Evolutionary conservation across 345 rosid species (phyloP), one percentile per base, ranked within the genome.

Genomic region (Sisymbrium altissimum): DNA sequence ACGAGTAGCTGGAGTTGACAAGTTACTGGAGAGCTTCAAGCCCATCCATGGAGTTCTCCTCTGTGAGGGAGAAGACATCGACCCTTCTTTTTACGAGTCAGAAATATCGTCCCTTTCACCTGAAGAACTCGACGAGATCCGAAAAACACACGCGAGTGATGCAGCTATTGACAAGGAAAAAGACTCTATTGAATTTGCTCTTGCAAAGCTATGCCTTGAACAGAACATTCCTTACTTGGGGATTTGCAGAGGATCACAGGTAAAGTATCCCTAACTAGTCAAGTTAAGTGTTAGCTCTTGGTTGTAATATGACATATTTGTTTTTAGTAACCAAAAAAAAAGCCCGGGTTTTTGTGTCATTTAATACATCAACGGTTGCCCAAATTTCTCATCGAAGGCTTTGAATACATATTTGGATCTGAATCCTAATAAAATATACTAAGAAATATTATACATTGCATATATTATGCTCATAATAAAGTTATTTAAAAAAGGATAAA

Each of bases 11-110:
- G 97, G 98, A 4, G 86, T 92, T 53, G 88, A 90, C 73, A 81
- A 79, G 87, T 72, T 92, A 44, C 46, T 92, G 1, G 88, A 88
- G 18, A 90, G 95, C 78, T 92, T 92, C 71, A 88, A 92, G 78
- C 98, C 98, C 3, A 88, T 92, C 84, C 97, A 92, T 49, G 96
- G 98, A 4, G 96, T 92, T 64, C 96, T 92, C 36, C 94, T 89
- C 0, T 92, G 96, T 40, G 96, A 92, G 83, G 97, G 97, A 13
- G 97, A 92, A 77, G 97, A 92, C 64, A 85, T 92, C 17, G 96
- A 92, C 61, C 97, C 97, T 12, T 87, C 98, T 9, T 62, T 88
- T 2, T 92, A 88, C 60, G 86, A 86, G 30, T 76, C 80, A 0
- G 94, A 85, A 19, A 44, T 74, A 14, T 61, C 89, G 0, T 74